Base-by-base conservation (phyloP, 2,329 filamentous ascomycete genomes). In the Diplodia seriata region DNA sequence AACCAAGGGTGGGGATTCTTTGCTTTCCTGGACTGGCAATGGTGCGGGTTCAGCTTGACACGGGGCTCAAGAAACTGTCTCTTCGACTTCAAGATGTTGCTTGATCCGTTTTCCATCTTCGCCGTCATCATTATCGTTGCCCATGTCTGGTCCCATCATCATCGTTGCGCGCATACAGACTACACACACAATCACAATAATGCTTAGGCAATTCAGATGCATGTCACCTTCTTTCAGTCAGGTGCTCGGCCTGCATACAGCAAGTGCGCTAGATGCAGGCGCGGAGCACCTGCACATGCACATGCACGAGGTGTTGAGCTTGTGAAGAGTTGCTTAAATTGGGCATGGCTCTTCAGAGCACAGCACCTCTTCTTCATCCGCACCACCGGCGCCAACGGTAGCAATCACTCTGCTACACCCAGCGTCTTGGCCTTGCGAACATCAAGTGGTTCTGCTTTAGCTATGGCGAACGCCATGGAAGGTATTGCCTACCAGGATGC, bases 401-500 rank as follows among this genome's bases (percentile, higher is more conserved):
- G 40, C 40, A 18, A 8, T 43, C 14, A 47, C 15, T n/a, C n/a
- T 26, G 26, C 4, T 26, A 4, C 26, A 26, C 40, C 40, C 15
- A 20, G 43, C 43, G 3, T 47, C 43, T 47, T n/a, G 43, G 43
- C 7, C 14, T 47, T 20, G 43, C 3, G 11, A n/a, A 18, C 38
- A 18, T 18, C 49, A 53, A 38, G 50, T 14, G 23, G 6, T 5
- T 2, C 12, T n/a, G 9, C 18, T 51, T 38, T n/a, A 29, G n/a
- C 47, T 43, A 57, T 57, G 64, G 40, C 29, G 11, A 55, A n/a
- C 14, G 31, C 54, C 23, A 66, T 66, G 64, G 64, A 66, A 38
- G 64, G 64, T 18, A 66, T 66, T n/a, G n/a, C 53, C 4, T 66
- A 66, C 53, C 64, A 66, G 38, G 63, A 66, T 31, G 51, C 63